Percentiles rank a stretch among this genome's conserved stretches.
phyloP scores from a whole-genome alignment of 805 yeast genomes.

The Wilhelminamyces savonicus region DNA sequence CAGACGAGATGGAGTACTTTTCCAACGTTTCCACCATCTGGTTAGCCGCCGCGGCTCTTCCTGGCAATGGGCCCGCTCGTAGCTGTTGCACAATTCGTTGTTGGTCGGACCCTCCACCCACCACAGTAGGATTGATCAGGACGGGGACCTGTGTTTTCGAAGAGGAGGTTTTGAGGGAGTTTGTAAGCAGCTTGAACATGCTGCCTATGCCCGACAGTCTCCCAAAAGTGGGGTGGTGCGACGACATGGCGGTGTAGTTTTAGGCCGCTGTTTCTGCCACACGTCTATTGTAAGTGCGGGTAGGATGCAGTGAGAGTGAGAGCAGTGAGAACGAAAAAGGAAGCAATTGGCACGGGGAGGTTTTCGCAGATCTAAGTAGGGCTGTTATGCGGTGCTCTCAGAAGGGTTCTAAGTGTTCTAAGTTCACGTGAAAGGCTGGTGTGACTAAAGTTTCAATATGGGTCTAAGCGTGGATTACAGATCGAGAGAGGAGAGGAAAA shows the following conservation, averaged over 20 bases:
- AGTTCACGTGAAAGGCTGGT: too few species aligned
- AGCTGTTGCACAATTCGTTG: constrained; percentile 33
- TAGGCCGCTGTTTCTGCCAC: not conserved
- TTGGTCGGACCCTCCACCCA: constrained; percentile 39
- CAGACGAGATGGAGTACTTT: constrained; percentile 47
- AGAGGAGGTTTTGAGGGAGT: constrained; percentile 24
- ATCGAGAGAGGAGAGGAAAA: too few species aligned
- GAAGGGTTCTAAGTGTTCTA: too few species aligned
- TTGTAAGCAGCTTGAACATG: constrained; percentile 34
- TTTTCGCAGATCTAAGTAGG: too few species aligned
- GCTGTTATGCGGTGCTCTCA: too few species aligned
- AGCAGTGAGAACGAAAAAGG: too few species aligned
- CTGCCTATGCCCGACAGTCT: constrained; percentile 31
- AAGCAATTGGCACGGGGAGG: too few species aligned
- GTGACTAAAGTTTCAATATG: too few species aligned
- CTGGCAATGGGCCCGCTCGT: constrained; percentile 26
- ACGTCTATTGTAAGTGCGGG: not conserved
- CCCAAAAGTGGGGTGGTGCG: constrained; percentile 26
- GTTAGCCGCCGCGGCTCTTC: constrained; percentile 45
- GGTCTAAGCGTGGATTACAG: too few species aligned
- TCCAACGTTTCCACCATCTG: constrained; percentile 45
- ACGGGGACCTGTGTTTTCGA: constrained; percentile 20
- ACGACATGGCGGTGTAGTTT: constrained; percentile 8
- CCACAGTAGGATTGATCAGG: constrained; percentile 33
- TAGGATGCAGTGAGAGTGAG: too few species aligned